These are phyloP conservation scores for Tothia fuscella DNA, from an alignment of 2,329 filamentous ascomycete species.

Conservation along the genomic window DNA sequence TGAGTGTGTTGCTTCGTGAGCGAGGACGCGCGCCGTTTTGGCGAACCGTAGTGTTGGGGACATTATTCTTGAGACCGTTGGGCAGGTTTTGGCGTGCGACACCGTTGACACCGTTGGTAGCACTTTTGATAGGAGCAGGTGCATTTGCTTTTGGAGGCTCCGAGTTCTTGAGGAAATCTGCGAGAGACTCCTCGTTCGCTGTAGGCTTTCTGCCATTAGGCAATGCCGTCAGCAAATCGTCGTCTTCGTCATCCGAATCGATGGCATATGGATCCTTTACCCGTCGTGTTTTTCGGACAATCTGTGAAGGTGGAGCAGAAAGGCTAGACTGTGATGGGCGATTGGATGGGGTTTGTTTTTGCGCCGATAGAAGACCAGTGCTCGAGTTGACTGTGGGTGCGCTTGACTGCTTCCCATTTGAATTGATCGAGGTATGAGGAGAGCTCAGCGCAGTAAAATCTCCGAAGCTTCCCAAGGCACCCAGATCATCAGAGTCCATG, in stretches of 20 bases:
- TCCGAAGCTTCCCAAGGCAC: conserved; percentile 19
- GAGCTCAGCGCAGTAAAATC: too few species aligned
- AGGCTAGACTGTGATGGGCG: too few species aligned
- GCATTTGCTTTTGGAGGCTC: conserved; percentile 41
- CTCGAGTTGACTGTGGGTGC: too few species aligned
- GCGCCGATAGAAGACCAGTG: too few species aligned
- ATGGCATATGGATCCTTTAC: conserved; percentile 90
- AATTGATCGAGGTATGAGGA: too few species aligned
- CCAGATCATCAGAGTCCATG: conserved; percentile 73
- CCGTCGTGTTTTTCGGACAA: conserved; percentile 53
- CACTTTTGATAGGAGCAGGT: neutral
- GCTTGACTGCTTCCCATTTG: conserved; percentile 17
- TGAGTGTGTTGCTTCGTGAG: neutral
- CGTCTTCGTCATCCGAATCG: conserved; percentile 47
- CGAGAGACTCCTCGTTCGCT: conserved; percentile 51
- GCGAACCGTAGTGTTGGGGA: neutral
- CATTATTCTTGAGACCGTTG: neutral
- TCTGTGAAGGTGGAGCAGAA: conserved; percentile 20
- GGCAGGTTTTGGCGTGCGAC: neutral
- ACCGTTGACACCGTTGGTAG: neutral
- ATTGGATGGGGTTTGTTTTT: too few species aligned
- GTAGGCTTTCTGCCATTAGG: conserved; percentile 23
- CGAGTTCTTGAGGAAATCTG: conserved; percentile 61
- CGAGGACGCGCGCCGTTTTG: neutral
- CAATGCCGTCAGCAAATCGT: conserved; percentile 38